Base-by-base conservation (phyloP, 768 basidiomycete species). In the Serendipita indica region DNA sequence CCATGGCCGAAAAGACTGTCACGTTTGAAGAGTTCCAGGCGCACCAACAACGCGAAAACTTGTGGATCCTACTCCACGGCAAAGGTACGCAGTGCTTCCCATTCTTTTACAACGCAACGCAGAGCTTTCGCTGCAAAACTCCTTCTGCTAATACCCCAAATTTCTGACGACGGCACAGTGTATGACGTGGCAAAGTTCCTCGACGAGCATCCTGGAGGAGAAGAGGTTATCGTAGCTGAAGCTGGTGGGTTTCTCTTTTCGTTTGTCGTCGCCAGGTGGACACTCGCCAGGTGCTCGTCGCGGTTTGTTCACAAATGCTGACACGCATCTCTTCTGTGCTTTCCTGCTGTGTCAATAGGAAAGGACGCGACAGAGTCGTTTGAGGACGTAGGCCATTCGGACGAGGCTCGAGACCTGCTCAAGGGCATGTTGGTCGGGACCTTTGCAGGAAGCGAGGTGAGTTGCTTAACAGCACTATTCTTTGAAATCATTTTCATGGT, bases 301-400 rank as follows among this genome's bases (percentile, higher is more conserved):
- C n/a, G 25, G 10, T 27, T 14, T 22, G 37, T 16, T 5, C 57
- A 57, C 4, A 12, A 28, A 59, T 49, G n/a, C 32, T 4, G n/a
- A 22, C 22, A 18, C 16, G 4, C 7, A 25, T 43, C 39, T 45
- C 41, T 54, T 59, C 41, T 49, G 13, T 30, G 7, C 33, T 14
- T 20, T 25, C n/a, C 16, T 30, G 20, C 37, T n/a, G 16, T 25
- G 27, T 57, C 3, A 28, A 32, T 71, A 93, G 91, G 88, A 65
- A 84, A 86, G 69, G 92, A 98, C 69, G 93, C 94, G 22, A 93
- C 94, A 33, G 96, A 97, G 67, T 91, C 96, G 3, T 99, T 99
- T 67, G 94, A 98, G 73, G 96, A 99, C 70, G 94, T 99, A 30
- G 96, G 96, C 30, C 96, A 98, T 78, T 97, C 93, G 0, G 94